phyloP scores from a whole-genome alignment of 2,329 filamentous ascomycete species.

The Calonectria leucothoes region DNA sequence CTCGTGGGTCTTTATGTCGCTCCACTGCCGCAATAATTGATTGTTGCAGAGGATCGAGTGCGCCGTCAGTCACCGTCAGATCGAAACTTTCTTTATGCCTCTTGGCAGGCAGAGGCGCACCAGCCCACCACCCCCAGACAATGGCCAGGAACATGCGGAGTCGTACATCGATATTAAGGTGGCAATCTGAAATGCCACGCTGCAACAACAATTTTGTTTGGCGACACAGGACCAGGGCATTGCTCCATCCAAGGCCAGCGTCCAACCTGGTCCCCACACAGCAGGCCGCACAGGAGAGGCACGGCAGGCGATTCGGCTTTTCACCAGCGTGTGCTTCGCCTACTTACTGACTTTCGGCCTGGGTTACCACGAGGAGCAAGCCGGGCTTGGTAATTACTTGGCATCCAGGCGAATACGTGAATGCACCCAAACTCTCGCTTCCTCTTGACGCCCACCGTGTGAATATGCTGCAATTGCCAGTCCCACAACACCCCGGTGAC shows the following conservation, averaged over 20 bases:
- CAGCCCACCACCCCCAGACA: conserved; percentile 1
- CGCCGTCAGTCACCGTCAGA: conserved; percentile 9
- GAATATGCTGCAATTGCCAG: not conserved
- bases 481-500: not conserved
- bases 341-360: not conserved
- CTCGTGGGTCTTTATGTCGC: not conserved
- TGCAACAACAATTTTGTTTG: conserved; percentile 3
- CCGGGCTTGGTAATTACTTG: conserved; percentile 1
- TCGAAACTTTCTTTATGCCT: conserved; percentile 13
- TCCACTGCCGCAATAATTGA: conserved; percentile 2
- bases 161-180: conserved; percentile 6
- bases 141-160: conserved; percentile 27
- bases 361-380: conserved; percentile 16
- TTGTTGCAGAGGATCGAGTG: conserved; percentile 13
- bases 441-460: conserved; percentile 14
- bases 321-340: not conserved
- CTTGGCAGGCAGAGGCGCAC: not conserved
- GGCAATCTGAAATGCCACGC: conserved; percentile 16
- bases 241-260: conserved; percentile 7
- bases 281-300: conserved; percentile 17
- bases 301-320: conserved; percentile 28
- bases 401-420: conserved; percentile 2
- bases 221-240: conserved; percentile 11
- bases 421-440: not conserved
- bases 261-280: conserved; percentile 9